Evolutionary conservation across 257 asterid species (phyloP).

Genomic region (Jaltomata sinuosa): DNA sequence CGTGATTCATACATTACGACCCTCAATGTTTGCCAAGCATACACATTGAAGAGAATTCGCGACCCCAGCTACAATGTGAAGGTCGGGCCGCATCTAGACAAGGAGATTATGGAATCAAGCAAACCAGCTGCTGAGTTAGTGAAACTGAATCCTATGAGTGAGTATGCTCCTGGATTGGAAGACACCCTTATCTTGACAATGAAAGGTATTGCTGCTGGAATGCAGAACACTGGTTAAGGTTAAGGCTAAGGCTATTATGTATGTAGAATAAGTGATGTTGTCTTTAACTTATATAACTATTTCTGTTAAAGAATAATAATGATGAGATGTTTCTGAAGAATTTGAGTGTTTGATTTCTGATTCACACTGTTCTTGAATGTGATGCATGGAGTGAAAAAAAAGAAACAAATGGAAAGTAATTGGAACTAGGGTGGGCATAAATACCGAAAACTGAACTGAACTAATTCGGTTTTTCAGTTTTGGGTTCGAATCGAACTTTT

Average conservation of each 20-base stretch:
- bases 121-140: constrained; percentile 82
- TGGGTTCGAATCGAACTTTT: too few relatives aligned
- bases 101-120: constrained; percentile 51
- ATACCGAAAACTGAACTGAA: too few relatives aligned
- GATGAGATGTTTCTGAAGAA: background rate
- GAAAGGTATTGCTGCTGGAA: constrained; percentile 94
- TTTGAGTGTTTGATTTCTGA: background rate
- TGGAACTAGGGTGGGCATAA: too few relatives aligned
- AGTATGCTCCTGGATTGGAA: constrained; percentile 83
- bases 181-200: constrained; percentile 88
- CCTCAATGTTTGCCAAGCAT: constrained; percentile 64
- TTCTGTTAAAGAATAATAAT: background rate
- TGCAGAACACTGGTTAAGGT: constrained; percentile 78
- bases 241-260: background rate
- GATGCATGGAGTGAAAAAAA: background rate
- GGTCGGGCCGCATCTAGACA: constrained; percentile 57
- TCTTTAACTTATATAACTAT: background rate
- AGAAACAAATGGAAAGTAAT: too few relatives aligned
- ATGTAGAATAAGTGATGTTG: background rate
- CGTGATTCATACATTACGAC: constrained; percentile 82
- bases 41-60: constrained; percentile 73
- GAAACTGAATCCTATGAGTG: constrained; percentile 74
- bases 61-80: constrained; percentile 63
- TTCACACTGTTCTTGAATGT: background rate
- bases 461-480: too few relatives aligned